Evolutionary conservation across 2,329 filamentous ascomycete genomes (phyloP).

Genomic region (Penicillium corylophilum): DNA sequence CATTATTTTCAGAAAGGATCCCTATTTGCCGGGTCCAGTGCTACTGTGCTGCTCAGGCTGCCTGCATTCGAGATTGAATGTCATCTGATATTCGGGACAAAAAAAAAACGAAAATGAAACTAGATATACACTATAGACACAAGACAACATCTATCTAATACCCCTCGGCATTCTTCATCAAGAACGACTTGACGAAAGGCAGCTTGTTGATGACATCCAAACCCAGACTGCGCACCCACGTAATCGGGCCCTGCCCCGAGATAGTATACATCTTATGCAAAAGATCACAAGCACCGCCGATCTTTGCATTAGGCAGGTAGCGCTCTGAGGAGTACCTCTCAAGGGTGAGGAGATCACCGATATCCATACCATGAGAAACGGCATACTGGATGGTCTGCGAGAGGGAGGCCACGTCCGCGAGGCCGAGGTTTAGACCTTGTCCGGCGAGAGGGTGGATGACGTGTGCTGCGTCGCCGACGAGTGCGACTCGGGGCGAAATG

Average conservation of each 20-base stretch:
- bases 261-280: constrained; percentile 90
- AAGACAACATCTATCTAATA: constrained; percentile 15
- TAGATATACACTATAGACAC: constrained; percentile 20
- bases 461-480: constrained; percentile 93
- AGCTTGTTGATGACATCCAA: constrained; percentile 73
- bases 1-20: too few relatives aligned
- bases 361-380: constrained; percentile 79
- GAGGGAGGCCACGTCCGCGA: constrained; percentile 82
- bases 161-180: constrained; percentile 69
- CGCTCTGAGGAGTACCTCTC: constrained; percentile 79
- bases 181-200: constrained; percentile 73
- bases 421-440: constrained; percentile 90
- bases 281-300: constrained; percentile 78
- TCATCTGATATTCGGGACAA: background rate
- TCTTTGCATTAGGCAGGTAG: constrained; percentile 78
- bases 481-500: constrained; percentile 80
- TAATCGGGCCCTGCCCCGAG: constrained; percentile 68
- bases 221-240: constrained; percentile 75
- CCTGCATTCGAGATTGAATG: background rate
- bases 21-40: too few relatives aligned
- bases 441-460: constrained; percentile 92
- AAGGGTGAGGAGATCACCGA: constrained; percentile 74
- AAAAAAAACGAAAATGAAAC: constrained; percentile 10
- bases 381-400: constrained; percentile 72
- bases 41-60: too few relatives aligned